These are phyloP conservation scores for Trichoderma simmonsii DNA, from an alignment of 2,329 filamentous ascomycete species.

Conservation along the genomic window DNA sequence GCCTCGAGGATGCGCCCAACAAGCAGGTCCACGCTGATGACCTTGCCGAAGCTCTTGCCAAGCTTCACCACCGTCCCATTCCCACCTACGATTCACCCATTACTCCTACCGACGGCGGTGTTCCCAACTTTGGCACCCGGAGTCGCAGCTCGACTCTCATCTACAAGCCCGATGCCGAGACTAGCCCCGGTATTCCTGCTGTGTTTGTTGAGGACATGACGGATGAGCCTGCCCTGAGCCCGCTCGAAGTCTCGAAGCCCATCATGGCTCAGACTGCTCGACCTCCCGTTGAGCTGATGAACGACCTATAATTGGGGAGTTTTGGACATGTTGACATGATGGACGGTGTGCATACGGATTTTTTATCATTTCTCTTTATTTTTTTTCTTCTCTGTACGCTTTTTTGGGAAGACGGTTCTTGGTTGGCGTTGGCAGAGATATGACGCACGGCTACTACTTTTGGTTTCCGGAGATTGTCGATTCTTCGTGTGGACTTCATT, in stretches of 20 bases:
- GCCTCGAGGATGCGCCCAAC: constrained; percentile 66
- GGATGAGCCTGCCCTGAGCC: constrained; percentile 48
- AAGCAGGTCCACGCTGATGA: constrained; percentile 68
- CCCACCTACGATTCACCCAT: constrained; percentile 28
- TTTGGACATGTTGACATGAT: not conserved
- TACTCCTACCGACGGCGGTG: constrained; percentile 30
- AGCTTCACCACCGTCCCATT: constrained; percentile 49
- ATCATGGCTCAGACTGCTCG: constrained; percentile 59
- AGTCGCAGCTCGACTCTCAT: constrained; percentile 65
- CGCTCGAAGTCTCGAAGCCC: constrained; percentile 42
- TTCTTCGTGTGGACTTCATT: not conserved
- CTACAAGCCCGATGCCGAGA: constrained; percentile 58
- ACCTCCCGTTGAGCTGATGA: constrained; percentile 65
- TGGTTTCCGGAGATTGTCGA: not conserved
- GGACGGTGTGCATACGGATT: not conserved
- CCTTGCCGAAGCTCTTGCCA: constrained; percentile 62
- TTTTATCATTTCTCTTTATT: not conserved
- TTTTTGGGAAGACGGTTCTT: not conserved
- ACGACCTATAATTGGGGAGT: constrained; percentile 30
- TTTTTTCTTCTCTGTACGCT: not conserved
- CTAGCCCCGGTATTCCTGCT: constrained; percentile 56
- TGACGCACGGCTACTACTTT: not conserved
- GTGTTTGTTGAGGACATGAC: constrained; percentile 68
- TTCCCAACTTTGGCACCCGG: constrained; percentile 35
- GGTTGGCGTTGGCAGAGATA: not conserved